Conservation (phyloP, 202 grass and related monocot species). For the Zoysia matrella region DNA sequence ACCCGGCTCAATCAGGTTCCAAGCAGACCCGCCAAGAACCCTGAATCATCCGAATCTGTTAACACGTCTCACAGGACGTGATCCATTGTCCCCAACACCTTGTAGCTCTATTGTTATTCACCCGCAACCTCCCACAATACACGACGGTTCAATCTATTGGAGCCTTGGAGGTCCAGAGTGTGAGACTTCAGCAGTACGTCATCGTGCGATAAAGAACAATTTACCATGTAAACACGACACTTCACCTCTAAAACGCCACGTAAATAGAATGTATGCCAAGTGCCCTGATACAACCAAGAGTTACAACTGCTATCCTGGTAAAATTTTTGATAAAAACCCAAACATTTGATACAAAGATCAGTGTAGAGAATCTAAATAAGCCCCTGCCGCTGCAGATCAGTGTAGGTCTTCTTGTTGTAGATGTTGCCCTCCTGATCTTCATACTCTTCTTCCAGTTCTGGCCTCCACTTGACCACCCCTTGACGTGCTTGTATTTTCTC, state of each 20-base stretch:
- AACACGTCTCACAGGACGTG: not conserved
- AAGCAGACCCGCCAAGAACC: too few relatives aligned
- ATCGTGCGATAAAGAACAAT: not conserved
- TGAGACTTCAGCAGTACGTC: not conserved
- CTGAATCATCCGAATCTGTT: not conserved
- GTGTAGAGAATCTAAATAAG: conserved; percentile 59
- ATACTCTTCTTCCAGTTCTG: conserved; percentile 98
- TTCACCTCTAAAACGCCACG: not conserved
- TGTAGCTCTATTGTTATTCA: not conserved
- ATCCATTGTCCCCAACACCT: too few relatives aligned
- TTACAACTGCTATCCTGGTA: conserved; percentile 43
- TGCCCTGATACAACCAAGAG: not conserved
- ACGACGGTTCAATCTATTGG: not conserved
- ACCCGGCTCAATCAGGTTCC: too few relatives aligned
- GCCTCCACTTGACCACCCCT: conserved; percentile 87
- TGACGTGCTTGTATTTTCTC: conserved; percentile 93
- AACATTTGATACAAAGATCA: not conserved
- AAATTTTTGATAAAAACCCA: conserved; percentile 53
- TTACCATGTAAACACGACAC: not conserved
- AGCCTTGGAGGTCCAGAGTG: not conserved
- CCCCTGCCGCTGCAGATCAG: conserved; percentile 86
- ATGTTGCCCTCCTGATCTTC: conserved; percentile 96
- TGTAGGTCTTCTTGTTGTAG: conserved; percentile 96
- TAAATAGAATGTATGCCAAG: conserved; percentile 20
- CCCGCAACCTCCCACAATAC: not conserved